Conservation (phyloP, 2,329 filamentous ascomycete genomes). For the Trichophyton verrucosum region DNA sequence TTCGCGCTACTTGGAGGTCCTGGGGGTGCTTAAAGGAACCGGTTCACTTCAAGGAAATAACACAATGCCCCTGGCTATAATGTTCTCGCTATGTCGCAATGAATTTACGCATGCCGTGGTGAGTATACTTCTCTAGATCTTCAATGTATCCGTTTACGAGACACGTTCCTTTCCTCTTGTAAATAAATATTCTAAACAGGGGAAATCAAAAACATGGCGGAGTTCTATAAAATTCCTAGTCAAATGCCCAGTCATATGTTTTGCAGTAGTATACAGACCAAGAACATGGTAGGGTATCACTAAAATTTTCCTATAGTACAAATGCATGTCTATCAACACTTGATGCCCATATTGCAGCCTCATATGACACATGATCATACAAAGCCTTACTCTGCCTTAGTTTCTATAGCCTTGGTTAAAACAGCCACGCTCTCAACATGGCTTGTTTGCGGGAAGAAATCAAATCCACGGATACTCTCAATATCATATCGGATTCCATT, state of each 20-base stretch:
- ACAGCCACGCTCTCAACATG: slow-evolving; percentile 56
- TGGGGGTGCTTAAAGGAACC: slow-evolving; percentile 40
- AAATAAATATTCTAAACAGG: not conserved
- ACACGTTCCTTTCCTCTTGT: not conserved
- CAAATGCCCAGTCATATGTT: not conserved
- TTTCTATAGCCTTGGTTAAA: slow-evolving; percentile 31
- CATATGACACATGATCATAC: not conserved
- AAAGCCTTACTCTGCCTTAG: not conserved
- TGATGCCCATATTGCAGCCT: too few species aligned
- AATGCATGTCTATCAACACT: not conserved
- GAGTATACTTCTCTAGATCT: not conserved
- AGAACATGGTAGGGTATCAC: not conserved
- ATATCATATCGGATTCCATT: slow-evolving; percentile 55
- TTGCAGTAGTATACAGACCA: not conserved
- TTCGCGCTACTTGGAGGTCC: slow-evolving; percentile 90
- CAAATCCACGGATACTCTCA: slow-evolving; percentile 83
- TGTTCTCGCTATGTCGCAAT: not conserved
- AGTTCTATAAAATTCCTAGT: not conserved
- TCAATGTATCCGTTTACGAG: slow-evolving; percentile 1
- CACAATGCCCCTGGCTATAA: not conserved
- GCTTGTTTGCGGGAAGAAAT: slow-evolving; percentile 86
- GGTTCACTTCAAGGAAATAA: not conserved
- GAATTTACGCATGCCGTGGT: not conserved
- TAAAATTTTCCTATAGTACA: slow-evolving; percentile 1
- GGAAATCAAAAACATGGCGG: not conserved